These are phyloP conservation scores for Chaetoscypha palmicola DNA, from an alignment of 2,329 filamentous ascomycete genomes.

Conservation along the genomic window DNA sequence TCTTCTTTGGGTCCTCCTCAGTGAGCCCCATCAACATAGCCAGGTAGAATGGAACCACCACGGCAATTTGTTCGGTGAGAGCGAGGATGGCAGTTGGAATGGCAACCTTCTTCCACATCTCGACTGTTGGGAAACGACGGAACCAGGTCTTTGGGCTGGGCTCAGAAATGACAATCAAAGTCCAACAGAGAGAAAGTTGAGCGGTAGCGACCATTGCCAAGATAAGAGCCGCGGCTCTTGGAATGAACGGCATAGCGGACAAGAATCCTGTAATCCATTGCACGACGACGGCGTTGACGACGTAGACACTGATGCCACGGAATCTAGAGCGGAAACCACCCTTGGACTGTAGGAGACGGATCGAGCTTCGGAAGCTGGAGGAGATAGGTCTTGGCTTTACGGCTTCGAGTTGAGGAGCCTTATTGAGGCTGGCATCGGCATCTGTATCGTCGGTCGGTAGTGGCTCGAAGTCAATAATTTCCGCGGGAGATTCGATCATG, in stretches of 20 bases:
- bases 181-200: conserved; percentile 70
- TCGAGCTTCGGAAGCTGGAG: conserved; percentile 48
- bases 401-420: conserved; percentile 37
- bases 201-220: conserved; percentile 55
- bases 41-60: conserved; percentile 41
- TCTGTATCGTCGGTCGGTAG: conserved; percentile 29
- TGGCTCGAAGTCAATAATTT: conserved; percentile 43
- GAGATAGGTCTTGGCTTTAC: conserved; percentile 53
- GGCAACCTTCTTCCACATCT: conserved; percentile 61
- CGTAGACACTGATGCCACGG: conserved; percentile 54
- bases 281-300: conserved; percentile 39
- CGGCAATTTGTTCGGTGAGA: conserved; percentile 45
- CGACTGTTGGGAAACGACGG: conserved; percentile 55
- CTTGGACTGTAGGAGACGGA: conserved; percentile 53
- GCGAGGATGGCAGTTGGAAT: conserved; percentile 59
- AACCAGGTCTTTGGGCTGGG: conserved; percentile 58
- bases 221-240: conserved; percentile 43
- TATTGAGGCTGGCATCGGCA: conserved; percentile 26
- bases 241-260: conserved; percentile 36
- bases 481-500: conserved; percentile 52
- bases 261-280: conserved; percentile 31
- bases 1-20: conserved; percentile 8
- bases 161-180: conserved; percentile 75
- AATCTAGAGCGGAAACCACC: conserved; percentile 61
- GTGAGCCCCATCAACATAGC: conserved; percentile 35